Evolutionary conservation across 1,139 yeast genomes (phyloP), one percentile per base, ranked within the genome.

Genomic region (Blastobotrys apis): DNA sequence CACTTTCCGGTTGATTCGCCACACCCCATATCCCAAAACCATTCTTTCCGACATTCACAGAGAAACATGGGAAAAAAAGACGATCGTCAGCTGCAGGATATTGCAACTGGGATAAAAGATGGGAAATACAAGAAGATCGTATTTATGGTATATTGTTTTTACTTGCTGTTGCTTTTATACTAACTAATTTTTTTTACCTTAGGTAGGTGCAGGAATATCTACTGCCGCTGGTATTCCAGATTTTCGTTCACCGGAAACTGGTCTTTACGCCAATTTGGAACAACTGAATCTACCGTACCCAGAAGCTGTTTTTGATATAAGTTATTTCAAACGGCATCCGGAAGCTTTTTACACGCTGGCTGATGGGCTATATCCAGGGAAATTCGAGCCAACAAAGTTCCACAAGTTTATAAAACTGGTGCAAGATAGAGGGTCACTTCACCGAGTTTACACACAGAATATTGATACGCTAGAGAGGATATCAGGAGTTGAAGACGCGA

Each of bases 251-350:
- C 97, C 97, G 0, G 76, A 80, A 40, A 90, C 97, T 0, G 98
- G 98, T 0, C 72, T 90, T 6, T 90, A 90, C 58, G 78, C 90
- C 51, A 90, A 92, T 60, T 68, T 92, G 45, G 77, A 84, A 35
- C 74, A 78, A 51, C 68, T 90, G 32, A 73, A 85, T 35, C 69
- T 90, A 38, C 97, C 97, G 4, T 88, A 78, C 59, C 94, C 97
- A 0, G 98, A 90, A 62, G 97, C 97, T 0, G 96, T 92, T 1
- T 92, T 90, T 63, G 97, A 88, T 59, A 82, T 90, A 27, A 88
- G 81, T 26, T 92, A 78, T 63, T 86, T 87, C 62, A 67, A 74
- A 41, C 72, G 81, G 46, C 74, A 77, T 43, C 97, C 97, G 0
- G 72, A 77, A 52, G 94, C 97, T 0, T 90, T 90, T 60, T 88